These are phyloP conservation scores for Lachnellula arida DNA, from an alignment of 2,329 filamentous ascomycete species.

Conservation along the genomic window DNA sequence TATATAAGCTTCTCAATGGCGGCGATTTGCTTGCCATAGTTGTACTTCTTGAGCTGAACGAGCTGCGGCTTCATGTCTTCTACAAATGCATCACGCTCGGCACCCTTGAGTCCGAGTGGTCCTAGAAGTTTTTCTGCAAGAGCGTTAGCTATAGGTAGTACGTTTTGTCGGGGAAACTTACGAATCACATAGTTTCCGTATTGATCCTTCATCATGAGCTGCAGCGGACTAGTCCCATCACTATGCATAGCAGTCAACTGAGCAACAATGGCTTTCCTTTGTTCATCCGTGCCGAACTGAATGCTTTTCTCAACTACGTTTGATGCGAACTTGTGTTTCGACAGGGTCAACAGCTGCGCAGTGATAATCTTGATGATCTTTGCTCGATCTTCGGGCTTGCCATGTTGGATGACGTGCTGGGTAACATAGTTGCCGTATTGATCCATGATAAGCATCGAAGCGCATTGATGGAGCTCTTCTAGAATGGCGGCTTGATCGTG, in stretches of 20 bases:
- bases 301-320: conserved; percentile 97
- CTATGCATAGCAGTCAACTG: conserved; percentile 55
- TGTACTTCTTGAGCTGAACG: conserved; percentile 56
- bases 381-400: conserved; percentile 65
- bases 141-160: conserved; percentile 1
- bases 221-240: conserved; percentile 65
- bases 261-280: conserved; percentile 64
- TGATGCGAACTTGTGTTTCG: conserved; percentile 94
- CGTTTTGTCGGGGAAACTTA: conserved; percentile 48
- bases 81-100: conserved; percentile 55
- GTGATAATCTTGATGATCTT: conserved; percentile 72
- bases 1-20: conserved; percentile 56
- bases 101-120: conserved; percentile 48
- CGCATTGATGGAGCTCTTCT: conserved; percentile 70
- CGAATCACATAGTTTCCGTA: conserved; percentile 96
- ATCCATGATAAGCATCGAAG: conserved; percentile 70
- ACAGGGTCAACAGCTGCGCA: conserved; percentile 66
- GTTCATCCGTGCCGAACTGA: conserved; percentile 61
- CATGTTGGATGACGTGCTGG: conserved; percentile 83
- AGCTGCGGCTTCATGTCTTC: conserved; percentile 61
- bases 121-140: conserved; percentile 73
- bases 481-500: conserved; percentile 69
- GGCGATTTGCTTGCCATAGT: conserved; percentile 61
- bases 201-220: conserved; percentile 78
- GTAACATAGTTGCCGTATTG: conserved; percentile 96